phyloP scores from a whole-genome alignment of 73 alveolate species.

The Paramecium octaurelia region DNA sequence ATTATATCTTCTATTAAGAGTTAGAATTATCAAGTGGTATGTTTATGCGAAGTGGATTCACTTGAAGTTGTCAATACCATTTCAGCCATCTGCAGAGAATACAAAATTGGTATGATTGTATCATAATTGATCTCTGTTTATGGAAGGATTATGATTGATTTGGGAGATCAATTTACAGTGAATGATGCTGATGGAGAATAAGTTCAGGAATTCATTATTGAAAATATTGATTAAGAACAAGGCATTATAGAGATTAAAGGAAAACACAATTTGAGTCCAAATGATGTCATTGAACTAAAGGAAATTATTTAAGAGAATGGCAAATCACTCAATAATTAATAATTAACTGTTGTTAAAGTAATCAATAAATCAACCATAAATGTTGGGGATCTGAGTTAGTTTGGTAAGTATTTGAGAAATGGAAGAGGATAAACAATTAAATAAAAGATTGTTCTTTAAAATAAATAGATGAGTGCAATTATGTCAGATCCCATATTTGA shows the following conservation, averaged over 20 bases:
- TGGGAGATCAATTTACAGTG: constrained; percentile 85
- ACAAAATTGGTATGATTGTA: constrained; percentile 73
- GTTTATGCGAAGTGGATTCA: constrained; percentile 78
- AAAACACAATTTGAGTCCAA: not conserved
- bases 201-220: constrained; percentile 72
- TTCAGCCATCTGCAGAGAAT: constrained; percentile 80
- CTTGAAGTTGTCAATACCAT: constrained; percentile 48
- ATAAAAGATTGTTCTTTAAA: not conserved
- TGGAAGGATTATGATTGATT: constrained; percentile 86
- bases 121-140: constrained; percentile 85
- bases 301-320: not conserved
- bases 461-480: not conserved
- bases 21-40: constrained; percentile 68
- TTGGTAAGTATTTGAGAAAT: constrained; percentile 5
- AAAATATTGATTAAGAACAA: constrained; percentile 52
- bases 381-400: not conserved
- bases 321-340: not conserved
- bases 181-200: constrained; percentile 92
- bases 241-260: not conserved
- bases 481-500: constrained; percentile 27
- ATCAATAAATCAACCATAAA: not conserved
- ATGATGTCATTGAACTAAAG: not conserved
- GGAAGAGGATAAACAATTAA: constrained; percentile 52
- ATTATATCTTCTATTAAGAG: constrained; percentile 52
- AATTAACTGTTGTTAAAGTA: not conserved